phyloP scores from a whole-genome alignment of 345 rosid genomes.

The Aquilaria malaccensis region DNA sequence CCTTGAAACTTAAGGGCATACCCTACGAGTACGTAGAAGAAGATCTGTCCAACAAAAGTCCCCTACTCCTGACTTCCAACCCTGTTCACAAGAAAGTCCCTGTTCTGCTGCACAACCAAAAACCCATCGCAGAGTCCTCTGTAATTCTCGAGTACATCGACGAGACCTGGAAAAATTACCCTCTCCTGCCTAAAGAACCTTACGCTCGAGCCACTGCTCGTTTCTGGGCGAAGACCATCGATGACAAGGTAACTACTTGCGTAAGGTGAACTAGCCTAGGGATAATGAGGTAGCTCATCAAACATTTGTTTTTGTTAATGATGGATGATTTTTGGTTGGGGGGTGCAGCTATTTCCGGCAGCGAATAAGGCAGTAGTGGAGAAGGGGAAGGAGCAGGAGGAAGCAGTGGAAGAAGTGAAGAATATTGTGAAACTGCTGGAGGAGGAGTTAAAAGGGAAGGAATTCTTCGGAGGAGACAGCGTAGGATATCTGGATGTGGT shows the following conservation, averaged over 20 bases:
- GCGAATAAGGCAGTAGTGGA: background rate
- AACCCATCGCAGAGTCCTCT: too few relatives aligned
- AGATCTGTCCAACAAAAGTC: too few relatives aligned
- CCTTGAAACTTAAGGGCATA: too few relatives aligned
- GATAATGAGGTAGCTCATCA: background rate
- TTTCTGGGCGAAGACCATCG: slow-evolving; percentile 1
- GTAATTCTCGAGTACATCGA: too few relatives aligned
- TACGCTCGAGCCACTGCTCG: slow-evolving; percentile 1
- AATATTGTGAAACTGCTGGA: slow-evolving; percentile 17
- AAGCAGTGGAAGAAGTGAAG: slow-evolving; percentile 13
- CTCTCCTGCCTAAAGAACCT: background rate
- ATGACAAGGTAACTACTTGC: background rate
- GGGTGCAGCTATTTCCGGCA: background rate
- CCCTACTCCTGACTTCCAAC: too few relatives aligned
- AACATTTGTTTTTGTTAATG: background rate
- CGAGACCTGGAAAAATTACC: background rate
- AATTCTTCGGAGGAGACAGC: slow-evolving; percentile 15
- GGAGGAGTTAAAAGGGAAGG: slow-evolving; percentile 15
- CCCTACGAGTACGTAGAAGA: too few relatives aligned
- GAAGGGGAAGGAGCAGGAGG: slow-evolving; percentile 8
- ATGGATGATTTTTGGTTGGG: background rate
- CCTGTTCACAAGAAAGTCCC: too few relatives aligned
- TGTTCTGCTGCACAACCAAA: too few relatives aligned
- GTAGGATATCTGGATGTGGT: slow-evolving; percentile 19
- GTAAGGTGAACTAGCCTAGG: background rate